A percentile compares a stretch with the other conserved stretches of the same genome.
Evolutionary conservation across 495 filamentous ascomycete species (phyloP).

Genomic region (Aspergillus olivimuriae): DNA sequence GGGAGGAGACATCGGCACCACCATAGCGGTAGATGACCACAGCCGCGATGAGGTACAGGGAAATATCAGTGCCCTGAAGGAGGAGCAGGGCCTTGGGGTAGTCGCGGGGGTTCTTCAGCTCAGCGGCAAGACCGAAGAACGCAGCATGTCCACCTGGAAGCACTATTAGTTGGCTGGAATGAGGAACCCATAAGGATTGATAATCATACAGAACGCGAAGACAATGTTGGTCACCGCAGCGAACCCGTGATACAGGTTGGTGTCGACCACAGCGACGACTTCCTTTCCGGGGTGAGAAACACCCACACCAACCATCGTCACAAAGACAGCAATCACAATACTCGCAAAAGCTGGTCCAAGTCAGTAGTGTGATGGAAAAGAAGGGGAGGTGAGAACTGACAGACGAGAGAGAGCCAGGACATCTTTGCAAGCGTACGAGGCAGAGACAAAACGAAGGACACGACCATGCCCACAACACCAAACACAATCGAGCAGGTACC

Average conservation of each 20-base stretch:
- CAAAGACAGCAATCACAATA: constrained; percentile 60
- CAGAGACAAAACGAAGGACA: constrained; percentile 59
- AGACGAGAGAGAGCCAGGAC: constrained; percentile 59
- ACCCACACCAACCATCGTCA: constrained; percentile 65
- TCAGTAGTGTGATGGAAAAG: constrained; percentile 11
- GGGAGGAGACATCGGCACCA: constrained; percentile 59
- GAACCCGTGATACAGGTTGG: constrained; percentile 33
- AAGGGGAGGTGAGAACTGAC: constrained; percentile 18
- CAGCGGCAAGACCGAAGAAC: constrained; percentile 71
- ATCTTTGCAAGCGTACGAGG: constrained; percentile 61
- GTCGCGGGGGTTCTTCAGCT: constrained; percentile 63
- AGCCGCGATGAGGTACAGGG: constrained; percentile 52
- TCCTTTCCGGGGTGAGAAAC: constrained; percentile 26
- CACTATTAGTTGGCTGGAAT: not conserved
- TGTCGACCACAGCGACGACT: constrained; percentile 24
- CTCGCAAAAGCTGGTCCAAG: constrained; percentile 51
- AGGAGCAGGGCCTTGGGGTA: constrained; percentile 60
- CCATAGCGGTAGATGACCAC: constrained; percentile 64
- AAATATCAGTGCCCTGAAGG: constrained; percentile 57
- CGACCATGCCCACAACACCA: constrained; percentile 55
- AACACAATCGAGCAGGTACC: constrained; percentile 66
- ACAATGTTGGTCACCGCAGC: constrained; percentile 41
- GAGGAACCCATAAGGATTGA: not conserved
- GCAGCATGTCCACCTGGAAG: constrained; percentile 59
- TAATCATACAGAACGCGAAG: constrained; percentile 36